These are phyloP conservation scores for Agrocybe chaxingu DNA, from an alignment of 768 basidiomycete species.

Conservation along the genomic window DNA sequence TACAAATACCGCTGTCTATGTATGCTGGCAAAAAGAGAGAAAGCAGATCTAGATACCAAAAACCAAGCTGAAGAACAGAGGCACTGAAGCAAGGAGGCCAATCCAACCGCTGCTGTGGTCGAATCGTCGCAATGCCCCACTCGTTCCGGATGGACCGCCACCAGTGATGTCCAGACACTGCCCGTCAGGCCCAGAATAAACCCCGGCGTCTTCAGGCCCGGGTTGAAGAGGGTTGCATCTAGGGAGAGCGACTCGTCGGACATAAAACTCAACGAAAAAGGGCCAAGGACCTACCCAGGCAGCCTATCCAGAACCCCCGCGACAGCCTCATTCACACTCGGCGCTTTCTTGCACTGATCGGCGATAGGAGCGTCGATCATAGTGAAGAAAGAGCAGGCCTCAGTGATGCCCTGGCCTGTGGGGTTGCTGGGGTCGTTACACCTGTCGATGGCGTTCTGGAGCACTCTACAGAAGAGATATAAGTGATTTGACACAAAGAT, in stretches of 20 bases:
- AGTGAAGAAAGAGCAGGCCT: slow-evolving; percentile 37
- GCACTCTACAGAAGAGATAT: slow-evolving; percentile 20
- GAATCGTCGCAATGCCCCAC: too few species aligned
- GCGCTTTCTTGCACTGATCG: slow-evolving; percentile 27
- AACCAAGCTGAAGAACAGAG: background rate
- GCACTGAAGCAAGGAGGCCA: background rate
- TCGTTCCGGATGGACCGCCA: background rate
- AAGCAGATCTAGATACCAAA: background rate
- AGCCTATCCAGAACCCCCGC: slow-evolving; percentile 20
- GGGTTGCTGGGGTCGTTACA: slow-evolving; percentile 38
- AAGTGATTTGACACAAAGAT: background rate
- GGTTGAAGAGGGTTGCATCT: slow-evolving; percentile 38
- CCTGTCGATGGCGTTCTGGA: slow-evolving; percentile 44
- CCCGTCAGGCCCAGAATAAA: slow-evolving; percentile 27
- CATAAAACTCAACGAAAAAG: background rate
- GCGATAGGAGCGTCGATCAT: slow-evolving; percentile 23
- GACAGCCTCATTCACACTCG: slow-evolving; percentile 26
- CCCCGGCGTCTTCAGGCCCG: slow-evolving; percentile 35
- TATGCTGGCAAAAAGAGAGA: too few species aligned
- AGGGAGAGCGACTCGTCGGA: background rate
- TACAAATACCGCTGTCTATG: too few species aligned
- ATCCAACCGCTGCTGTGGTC: too few species aligned
- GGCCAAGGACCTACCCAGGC: slow-evolving; percentile 23
- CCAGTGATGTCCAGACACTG: slow-evolving; percentile 6
- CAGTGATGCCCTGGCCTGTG: slow-evolving; percentile 32